Conservation (phyloP, 768 basidiomycete species). For the Tulasnella sp. region DNA sequence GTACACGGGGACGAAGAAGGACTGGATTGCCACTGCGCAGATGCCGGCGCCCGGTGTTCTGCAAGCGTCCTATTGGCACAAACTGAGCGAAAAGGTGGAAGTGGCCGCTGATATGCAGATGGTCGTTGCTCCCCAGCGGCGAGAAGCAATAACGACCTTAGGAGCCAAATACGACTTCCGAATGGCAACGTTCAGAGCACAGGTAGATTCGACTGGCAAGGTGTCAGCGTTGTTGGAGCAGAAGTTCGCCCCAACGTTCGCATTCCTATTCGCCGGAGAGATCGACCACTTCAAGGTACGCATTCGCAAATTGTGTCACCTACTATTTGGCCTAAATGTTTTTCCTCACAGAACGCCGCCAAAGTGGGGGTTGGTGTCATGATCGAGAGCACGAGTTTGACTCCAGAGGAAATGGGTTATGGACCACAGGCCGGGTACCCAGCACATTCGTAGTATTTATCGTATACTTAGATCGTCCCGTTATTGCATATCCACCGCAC, state of each 20-base stretch:
- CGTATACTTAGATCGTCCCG: conserved; percentile 4
- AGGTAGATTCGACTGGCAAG: conserved; percentile 89
- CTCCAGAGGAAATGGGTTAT: conserved; percentile 22
- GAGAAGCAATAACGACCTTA: conserved; percentile 86
- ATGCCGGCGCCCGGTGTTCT: conserved; percentile 70
- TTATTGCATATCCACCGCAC: not conserved
- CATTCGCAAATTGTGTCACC: not conserved
- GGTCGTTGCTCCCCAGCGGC: conserved; percentile 60
- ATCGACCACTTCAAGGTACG: conserved; percentile 96
- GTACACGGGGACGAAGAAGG: conserved; percentile 54
- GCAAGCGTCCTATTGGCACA: conserved; percentile 94
- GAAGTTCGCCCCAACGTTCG: conserved; percentile 87
- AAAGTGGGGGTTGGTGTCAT: conserved; percentile 96
- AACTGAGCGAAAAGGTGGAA: conserved; percentile 88
- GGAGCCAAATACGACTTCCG: conserved; percentile 96
- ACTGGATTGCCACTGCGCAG: conserved; percentile 90
- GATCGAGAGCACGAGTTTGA: conserved; percentile 55
- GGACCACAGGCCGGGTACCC: conserved; percentile 18
- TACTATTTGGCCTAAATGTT: not conserved
- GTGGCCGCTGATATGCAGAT: conserved; percentile 90
- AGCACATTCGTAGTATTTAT: conserved; percentile 7
- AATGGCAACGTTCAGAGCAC: conserved; percentile 85
- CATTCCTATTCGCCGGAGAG: conserved; percentile 90
- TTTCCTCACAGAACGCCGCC: conserved; percentile 39
- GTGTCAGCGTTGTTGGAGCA: conserved; percentile 92